phyloP scores from a whole-genome alignment of 768 basidiomycete species.

The Scleroderma citrinum region DNA sequence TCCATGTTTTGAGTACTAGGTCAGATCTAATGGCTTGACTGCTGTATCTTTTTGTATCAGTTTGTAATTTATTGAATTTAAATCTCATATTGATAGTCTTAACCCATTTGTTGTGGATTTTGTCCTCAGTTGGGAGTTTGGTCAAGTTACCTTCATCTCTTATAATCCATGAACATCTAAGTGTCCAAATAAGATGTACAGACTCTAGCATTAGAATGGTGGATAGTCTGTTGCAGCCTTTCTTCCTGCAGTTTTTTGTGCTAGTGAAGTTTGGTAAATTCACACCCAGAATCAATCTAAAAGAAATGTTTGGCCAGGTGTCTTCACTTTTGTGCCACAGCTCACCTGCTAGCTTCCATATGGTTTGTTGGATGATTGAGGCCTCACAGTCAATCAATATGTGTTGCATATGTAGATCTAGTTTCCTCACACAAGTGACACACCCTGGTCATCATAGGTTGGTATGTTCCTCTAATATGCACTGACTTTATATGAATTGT shows the following conservation, averaged over 20 bases:
- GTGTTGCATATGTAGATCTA: neutral
- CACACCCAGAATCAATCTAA: neutral
- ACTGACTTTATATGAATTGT: neutral
- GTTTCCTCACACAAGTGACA: neutral
- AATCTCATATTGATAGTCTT: neutral
- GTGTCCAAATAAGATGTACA: neutral
- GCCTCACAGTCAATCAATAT: neutral
- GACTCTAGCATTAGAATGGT: neutral
- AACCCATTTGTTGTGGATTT: neutral
- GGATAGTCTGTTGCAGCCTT: neutral
- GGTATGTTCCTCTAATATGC: neutral
- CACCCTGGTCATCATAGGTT: neutral
- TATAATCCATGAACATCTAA: neutral
- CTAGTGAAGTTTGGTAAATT: neutral
- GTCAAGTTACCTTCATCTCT: neutral
- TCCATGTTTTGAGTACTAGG: conserved; percentile 9
- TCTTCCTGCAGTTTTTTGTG: neutral
- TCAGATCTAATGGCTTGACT: conserved; percentile 1
- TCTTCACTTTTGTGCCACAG: neutral
- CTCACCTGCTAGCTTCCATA: neutral
- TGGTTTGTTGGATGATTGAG: neutral
- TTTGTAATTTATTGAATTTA: neutral
- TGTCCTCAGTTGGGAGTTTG: neutral
- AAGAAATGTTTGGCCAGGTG: neutral
- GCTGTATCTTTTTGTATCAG: neutral